Percentiles rank a stretch among this genome's conserved stretches.
phyloP scores from a whole-genome alignment of 768 basidiomycete species.

The Rhodocollybia butyracea region DNA sequence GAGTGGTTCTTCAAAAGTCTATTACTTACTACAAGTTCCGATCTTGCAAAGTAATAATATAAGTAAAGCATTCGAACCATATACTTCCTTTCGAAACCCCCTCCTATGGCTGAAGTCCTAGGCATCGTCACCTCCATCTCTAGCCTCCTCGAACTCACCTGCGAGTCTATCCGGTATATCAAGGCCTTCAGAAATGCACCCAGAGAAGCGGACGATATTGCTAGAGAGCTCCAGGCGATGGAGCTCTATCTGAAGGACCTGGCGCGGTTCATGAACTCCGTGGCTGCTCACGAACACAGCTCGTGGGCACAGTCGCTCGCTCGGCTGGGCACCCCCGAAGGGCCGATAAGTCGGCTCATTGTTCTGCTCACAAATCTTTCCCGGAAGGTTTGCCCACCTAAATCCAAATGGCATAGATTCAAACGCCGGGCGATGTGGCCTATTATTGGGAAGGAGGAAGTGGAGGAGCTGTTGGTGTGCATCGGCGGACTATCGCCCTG shows the following conservation, averaged over 20 bases:
- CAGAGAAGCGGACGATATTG: neutral
- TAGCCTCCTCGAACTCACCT: neutral
- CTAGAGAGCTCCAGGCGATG: neutral
- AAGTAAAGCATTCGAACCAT: too few relatives aligned
- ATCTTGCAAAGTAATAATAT: too few relatives aligned
- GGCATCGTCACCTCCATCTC: neutral
- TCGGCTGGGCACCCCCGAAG: neutral
- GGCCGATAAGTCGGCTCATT: neutral
- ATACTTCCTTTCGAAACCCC: too few relatives aligned
- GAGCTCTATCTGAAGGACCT: neutral
- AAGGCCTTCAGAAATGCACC: neutral
- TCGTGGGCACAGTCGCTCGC: neutral
- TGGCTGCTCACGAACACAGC: neutral
- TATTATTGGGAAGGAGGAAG: neutral
- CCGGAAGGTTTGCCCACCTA: neutral
- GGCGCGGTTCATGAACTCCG: neutral
- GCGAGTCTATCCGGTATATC: neutral
- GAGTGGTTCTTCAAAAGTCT: too few relatives aligned
- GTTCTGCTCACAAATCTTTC: neutral
- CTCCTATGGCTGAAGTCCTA: neutral
- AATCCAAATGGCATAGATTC: neutral
- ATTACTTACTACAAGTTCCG: too few relatives aligned
- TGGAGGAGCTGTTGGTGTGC: too few relatives aligned
- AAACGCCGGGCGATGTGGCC: neutral
- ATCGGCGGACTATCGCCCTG: too few relatives aligned